Base-by-base conservation (phyloP, 805 yeast genomes). In the Barnettozyma wickerhamii region DNA sequence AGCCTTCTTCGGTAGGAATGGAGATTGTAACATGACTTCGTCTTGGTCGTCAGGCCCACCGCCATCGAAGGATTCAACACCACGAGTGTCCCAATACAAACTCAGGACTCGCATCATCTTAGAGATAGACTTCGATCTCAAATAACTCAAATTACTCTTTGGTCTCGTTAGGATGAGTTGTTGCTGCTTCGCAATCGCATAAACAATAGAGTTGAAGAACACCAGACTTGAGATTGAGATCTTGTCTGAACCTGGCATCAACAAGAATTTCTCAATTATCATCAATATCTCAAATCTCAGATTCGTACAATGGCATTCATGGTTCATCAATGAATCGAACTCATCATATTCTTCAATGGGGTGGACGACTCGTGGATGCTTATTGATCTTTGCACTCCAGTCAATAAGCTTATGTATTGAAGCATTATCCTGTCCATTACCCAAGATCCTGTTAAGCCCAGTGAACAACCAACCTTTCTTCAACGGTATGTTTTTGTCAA, bases 391-490 rank as follows among this genome's bases (percentile, higher is more conserved):
- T 7, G 31, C 17, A 10, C 36, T 38, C 21, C 63, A 55, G 17
- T 70, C 71, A 26, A 80, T 50, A 15, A 74, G 63, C 10, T 45
- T 18, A 3, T 19, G n/a, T n/a, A 41, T 36, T 12, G 36, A 30
- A 6, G 6, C 47, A 21, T 67, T 60, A 50, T 72, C 75, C 2
- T 47, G 41, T 44, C 74, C 76, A 47, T 75, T 73, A 1, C 86
- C 86, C 23, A 76, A 39, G 4, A 67, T 46, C 42, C 81, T 53
- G 52, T 76, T 79, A 35, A 81, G 58, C 0, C 86, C 84, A 49
- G 63, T 74, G 34, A 76, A 62, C 49, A 66, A 60, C 50, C 74
- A 68, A 43, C 67, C 72, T 4, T 59, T 60, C 31, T 59, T 58
- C 19, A 62, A 50, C 0, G 69, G 68, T 4, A 71, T 53, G 7